Evolutionary conservation across 768 basidiomycete genomes (phyloP), one percentile per base, ranked within the genome.

Genomic region (Pluteus cervinus): DNA sequence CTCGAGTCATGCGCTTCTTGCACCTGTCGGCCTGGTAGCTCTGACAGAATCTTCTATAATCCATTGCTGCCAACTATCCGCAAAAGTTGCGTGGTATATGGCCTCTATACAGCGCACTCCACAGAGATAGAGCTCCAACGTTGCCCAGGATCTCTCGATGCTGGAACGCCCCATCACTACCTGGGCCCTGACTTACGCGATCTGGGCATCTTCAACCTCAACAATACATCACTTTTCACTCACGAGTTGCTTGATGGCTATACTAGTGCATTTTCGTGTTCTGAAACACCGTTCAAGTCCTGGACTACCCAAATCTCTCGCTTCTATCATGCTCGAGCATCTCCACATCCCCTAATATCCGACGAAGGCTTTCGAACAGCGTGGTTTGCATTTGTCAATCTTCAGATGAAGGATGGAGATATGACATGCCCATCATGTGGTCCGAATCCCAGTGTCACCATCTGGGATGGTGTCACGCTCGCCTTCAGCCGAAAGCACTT

Each of bases 231-330:
- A 4, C 24, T 63, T 4, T 52, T 63, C 35, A 43, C 60, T 2
- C 59, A 63, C 28, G 50, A 60, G 7, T 40, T 64, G 4, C 44
- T 66, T 2, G 53, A 66, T 18, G 56, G 57, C 28, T 66, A 61
- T 31, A 62, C 58, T 1, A 49, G 42, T 20, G 41, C 46, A 1
- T 64, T 43, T 34, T 58, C 56, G 9, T 37, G 53, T 7, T 64
- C 63, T 1, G 60, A 66, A 44, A 63, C 54, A 0, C 62, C 61
- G 1, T 64, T 66, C 38, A 40, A 45, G 3, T 47, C 61, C 16
- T 59, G 52, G 52, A 47, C 52, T 2, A 38, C 38, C 8, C 34
- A 42, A 4, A 35, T 58, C 16, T 39, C 43, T 7, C 45, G 50
- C 3, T 30, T 51, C n/a, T 62, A 60, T 39, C 9, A 24, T 10